Evolutionary conservation across 2,329 filamentous ascomycete genomes (phyloP), one percentile per base, ranked within the genome.

Genomic region (Thielaviopsis populi): DNA sequence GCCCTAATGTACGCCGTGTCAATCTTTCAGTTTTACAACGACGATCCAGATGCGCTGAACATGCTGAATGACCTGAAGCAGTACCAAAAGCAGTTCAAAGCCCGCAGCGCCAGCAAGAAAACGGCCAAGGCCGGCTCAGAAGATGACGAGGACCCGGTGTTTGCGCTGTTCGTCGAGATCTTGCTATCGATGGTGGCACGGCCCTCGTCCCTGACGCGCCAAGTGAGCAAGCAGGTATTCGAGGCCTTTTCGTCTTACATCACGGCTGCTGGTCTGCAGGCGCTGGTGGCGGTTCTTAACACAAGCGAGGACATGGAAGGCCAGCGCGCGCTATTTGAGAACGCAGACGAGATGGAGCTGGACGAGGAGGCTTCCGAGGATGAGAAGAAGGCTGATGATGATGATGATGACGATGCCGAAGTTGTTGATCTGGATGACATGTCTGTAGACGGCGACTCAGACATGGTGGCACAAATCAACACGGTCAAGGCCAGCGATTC

Each of bases 171-270:
- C 8, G 84, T 96, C 1, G 94, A 97, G 70, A 88, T 97, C 61
- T 75, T 99, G 7, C 78, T 97, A n/a, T 89, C 89, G 62, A 90
- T 97, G 75, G 83, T 95, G 1, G 89, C 91, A 0, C 89, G 90
- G 67, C 88, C 87, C 2, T 96, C 91, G 1, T 83, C 86, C 10
- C 78, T 97, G 61, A 88, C 95, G 77, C 84, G 90, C 37, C 89
- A 91, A 69, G 86, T 95, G 62, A 89, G 90, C 5, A 86, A 92
- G 71, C 88, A 94, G 70, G 91, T 95, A 0, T 97, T 97, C 71
- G 82, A 86, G 27, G 84, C 86, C 0, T 96, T 96, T 72, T 87
- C 89, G 2, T 76, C 82, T 15, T 83, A 89, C 63, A 81, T 97
- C 66, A 90, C 87, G 0, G 77, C 80, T 4, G 83, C 87, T 64